These are phyloP conservation scores for Erigeron canadensis DNA, from an alignment of 129 eudicot species.

Conservation along the genomic window DNA sequence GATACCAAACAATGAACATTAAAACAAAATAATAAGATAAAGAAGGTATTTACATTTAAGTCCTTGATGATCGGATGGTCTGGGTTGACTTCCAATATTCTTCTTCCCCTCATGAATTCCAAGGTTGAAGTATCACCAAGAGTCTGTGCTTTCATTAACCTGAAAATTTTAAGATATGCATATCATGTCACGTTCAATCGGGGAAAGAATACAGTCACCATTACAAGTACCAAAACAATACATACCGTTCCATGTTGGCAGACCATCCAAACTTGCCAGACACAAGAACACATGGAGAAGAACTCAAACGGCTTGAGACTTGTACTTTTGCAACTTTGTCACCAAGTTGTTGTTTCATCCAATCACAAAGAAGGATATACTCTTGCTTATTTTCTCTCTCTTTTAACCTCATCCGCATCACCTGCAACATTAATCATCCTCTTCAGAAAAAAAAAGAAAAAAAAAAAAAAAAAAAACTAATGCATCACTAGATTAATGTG, in stretches of 20 bases:
- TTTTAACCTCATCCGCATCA: slow-evolving; percentile 81
- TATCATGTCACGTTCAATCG: neutral
- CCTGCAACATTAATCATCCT: slow-evolving; percentile 34
- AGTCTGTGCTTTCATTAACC: slow-evolving; percentile 94
- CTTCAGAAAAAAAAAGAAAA: neutral
- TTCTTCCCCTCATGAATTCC: slow-evolving; percentile 95
- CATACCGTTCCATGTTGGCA: slow-evolving; percentile 97
- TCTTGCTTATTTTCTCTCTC: slow-evolving; percentile 92
- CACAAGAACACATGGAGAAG: slow-evolving; percentile 97
- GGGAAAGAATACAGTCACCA: neutral
- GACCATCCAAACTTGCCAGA: slow-evolving; percentile 99
- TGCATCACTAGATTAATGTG: neutral
- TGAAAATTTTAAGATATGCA: slow-evolving; percentile 3
- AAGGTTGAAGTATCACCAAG: slow-evolving; percentile 86
- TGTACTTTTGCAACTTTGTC: slow-evolving; percentile 97
- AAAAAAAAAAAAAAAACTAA: neutral
- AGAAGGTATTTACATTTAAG: slow-evolving; percentile 52
- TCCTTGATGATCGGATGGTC: slow-evolving; percentile 95
- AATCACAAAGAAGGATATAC: slow-evolving; percentile 78
- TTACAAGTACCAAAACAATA: neutral
- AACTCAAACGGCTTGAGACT: slow-evolving; percentile 86
- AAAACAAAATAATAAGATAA: neutral
- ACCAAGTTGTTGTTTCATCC: slow-evolving; percentile 97
- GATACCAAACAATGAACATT: neutral
- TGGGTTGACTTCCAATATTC: slow-evolving; percentile 91